Evolutionary conservation across 1,284 basidiomycete species (phyloP).

Genomic region (Hemileia vastatrix): DNA sequence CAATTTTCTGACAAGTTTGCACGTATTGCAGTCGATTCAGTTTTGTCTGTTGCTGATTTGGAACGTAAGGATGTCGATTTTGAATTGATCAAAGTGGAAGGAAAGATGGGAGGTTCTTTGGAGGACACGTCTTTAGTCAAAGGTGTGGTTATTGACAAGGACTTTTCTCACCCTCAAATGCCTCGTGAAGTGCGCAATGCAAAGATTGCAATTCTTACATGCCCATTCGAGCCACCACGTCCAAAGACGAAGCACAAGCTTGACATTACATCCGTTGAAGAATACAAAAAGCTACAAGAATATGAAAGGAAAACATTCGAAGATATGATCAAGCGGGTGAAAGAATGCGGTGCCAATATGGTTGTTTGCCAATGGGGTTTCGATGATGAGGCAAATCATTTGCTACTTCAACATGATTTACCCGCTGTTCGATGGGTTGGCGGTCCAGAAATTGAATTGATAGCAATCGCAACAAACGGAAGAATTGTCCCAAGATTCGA

Average conservation of each 20-base stretch:
- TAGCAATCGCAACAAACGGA: constrained; percentile 97
- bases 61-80: constrained; percentile 90
- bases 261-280: constrained; percentile 94
- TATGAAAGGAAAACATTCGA: constrained; percentile 95
- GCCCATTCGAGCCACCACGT: constrained; percentile 94
- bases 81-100: constrained; percentile 97
- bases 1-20: constrained; percentile 92
- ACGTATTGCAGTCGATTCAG: constrained; percentile 95
- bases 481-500: constrained; percentile 97
- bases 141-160: constrained; percentile 96
- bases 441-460: constrained; percentile 97
- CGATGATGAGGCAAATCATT: constrained; percentile 96
- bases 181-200: constrained; percentile 77
- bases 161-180: constrained; percentile 99
- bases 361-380: constrained; percentile 99
- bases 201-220: constrained; percentile 89
- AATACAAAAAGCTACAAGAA: constrained; percentile 84
- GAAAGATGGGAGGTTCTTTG: constrained; percentile 91
- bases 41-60: constrained; percentile 86
- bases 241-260: constrained; percentile 99
- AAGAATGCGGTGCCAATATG: constrained; percentile 90
- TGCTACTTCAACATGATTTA: constrained; percentile 92
- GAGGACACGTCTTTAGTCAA: constrained; percentile 86
- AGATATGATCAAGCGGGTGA: constrained; percentile 94
- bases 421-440: constrained; percentile 99